These are phyloP conservation scores for Berkeleyomyces rouxiae DNA, from an alignment of 2,329 filamentous ascomycete genomes.

Conservation along the genomic window DNA sequence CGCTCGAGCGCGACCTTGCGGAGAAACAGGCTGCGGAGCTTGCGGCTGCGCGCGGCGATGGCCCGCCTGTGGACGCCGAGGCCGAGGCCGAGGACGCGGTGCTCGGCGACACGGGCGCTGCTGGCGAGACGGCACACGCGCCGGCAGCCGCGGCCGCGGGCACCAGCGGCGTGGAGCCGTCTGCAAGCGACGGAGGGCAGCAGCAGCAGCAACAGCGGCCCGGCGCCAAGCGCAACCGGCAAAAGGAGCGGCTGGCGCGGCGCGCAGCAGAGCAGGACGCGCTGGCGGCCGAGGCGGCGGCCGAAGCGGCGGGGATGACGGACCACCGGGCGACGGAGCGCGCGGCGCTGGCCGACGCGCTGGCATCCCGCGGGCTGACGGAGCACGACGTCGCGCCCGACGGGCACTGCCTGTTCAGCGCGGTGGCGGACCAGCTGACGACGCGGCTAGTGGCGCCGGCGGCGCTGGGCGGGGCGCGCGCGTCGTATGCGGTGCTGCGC, in stretches of 20 bases:
- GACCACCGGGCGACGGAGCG: slow-evolving; percentile 57
- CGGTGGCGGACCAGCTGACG: slow-evolving; percentile 66
- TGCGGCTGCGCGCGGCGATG: slow-evolving; percentile 21
- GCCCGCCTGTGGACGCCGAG: not conserved
- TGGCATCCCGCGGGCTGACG: slow-evolving; percentile 44
- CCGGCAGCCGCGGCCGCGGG: slow-evolving; percentile 14
- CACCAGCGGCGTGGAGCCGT: not conserved
- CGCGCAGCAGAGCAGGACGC: slow-evolving; percentile 73
- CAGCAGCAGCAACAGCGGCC: slow-evolving; percentile 13
- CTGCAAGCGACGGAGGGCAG: not conserved
- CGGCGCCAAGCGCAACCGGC: slow-evolving; percentile 67
- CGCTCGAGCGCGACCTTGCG: slow-evolving; percentile 48
- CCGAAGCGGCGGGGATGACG: slow-evolving; percentile 59
- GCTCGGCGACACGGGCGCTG: not conserved
- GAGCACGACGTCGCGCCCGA: slow-evolving; percentile 76
- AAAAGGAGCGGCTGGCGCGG: slow-evolving; percentile 79
- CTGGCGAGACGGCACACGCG: slow-evolving; percentile 10
- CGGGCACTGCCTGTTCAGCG: slow-evolving; percentile 88
- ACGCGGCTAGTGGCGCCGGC: slow-evolving; percentile 23
- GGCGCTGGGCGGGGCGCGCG: slow-evolving; percentile 16
- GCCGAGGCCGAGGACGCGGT: slow-evolving; percentile 10
- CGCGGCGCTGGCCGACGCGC: slow-evolving; percentile 49
- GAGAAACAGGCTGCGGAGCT: slow-evolving; percentile 50
- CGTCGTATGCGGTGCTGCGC: slow-evolving; percentile 34
- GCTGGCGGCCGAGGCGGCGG: slow-evolving; percentile 31